These are phyloP conservation scores for Corymbia maculata DNA, from an alignment of 345 rosid species.

Conservation along the genomic window DNA sequence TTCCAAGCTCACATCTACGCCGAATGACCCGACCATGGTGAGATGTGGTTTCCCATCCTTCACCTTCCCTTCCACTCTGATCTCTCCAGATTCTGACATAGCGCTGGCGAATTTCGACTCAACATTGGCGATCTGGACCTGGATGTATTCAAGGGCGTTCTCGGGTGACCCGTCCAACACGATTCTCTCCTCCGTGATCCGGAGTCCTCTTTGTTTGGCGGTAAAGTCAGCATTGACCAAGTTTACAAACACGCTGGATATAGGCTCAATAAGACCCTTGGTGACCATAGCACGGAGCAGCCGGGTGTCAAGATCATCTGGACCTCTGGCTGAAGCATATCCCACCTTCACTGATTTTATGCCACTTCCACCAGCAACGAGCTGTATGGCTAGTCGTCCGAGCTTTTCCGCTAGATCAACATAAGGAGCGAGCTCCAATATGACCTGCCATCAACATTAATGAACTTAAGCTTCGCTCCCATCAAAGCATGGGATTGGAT, in stretches of 20 bases:
- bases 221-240: constrained; percentile 62
- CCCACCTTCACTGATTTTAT: constrained; percentile 41
- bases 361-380: constrained; percentile 71
- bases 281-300: constrained; percentile 64
- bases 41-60: constrained; percentile 60
- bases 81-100: constrained; percentile 44
- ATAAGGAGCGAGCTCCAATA: constrained; percentile 51
- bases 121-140: constrained; percentile 55
- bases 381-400: constrained; percentile 53
- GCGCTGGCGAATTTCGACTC: constrained; percentile 69
- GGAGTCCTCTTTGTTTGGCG: constrained; percentile 59
- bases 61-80: constrained; percentile 54
- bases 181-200: constrained; percentile 40
- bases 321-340: constrained; percentile 55
- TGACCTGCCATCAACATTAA: constrained; percentile 21
- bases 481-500: not conserved
- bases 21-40: constrained; percentile 53
- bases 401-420: constrained; percentile 54
- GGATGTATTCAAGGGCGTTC: constrained; percentile 51
- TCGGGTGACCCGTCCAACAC: constrained; percentile 48
- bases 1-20: constrained; percentile 76
- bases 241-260: constrained; percentile 52
- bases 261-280: constrained; percentile 61
- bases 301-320: constrained; percentile 69
- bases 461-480: not conserved